Percentiles rank a stretch among this genome's conserved stretches.
These are phyloP conservation scores for Cercospora sp. DNA, from an alignment of 2,329 filamentous ascomycete genomes.

Conservation along the genomic window DNA sequence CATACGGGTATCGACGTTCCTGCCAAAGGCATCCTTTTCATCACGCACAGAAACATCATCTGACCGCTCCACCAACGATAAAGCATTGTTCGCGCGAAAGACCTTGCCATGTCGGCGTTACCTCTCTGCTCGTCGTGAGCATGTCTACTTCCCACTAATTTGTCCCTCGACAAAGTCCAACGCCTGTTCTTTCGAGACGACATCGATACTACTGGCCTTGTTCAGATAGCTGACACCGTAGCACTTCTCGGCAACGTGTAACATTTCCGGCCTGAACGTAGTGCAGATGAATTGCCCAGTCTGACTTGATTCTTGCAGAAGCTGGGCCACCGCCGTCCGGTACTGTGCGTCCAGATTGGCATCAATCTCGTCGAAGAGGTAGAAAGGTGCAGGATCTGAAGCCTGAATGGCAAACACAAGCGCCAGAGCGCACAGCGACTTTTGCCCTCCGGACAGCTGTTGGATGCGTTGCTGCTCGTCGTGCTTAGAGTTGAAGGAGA, in stretches of 20 bases:
- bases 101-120: background rate
- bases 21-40: slow-evolving; percentile 2
- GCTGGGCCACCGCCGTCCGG: slow-evolving; percentile 87
- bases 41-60: background rate
- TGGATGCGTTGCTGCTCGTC: slow-evolving; percentile 98
- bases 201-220: slow-evolving; percentile 93
- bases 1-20: slow-evolving; percentile 2
- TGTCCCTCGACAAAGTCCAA: slow-evolving; percentile 94
- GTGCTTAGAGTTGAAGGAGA: slow-evolving; percentile 97
- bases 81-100: background rate
- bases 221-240: slow-evolving; percentile 91
- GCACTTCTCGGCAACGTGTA: slow-evolving; percentile 93
- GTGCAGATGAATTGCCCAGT: slow-evolving; percentile 92
- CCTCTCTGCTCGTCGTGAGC: background rate
- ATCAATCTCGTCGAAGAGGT: slow-evolving; percentile 98
- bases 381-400: slow-evolving; percentile 95
- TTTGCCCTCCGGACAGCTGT: slow-evolving; percentile 94
- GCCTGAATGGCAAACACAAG: slow-evolving; percentile 98
- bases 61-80: background rate
- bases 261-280: slow-evolving; percentile 95
- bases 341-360: slow-evolving; percentile 98
- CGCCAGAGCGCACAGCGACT: slow-evolving; percentile 91
- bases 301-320: slow-evolving; percentile 64
- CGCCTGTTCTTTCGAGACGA: slow-evolving; percentile 82
- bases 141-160: slow-evolving; percentile 36